Percentiles rank a stretch among this genome's conserved stretches.
Conservation (phyloP, 2,329 filamentous ascomycete genomes). For the Trichoderma sp. region DNA sequence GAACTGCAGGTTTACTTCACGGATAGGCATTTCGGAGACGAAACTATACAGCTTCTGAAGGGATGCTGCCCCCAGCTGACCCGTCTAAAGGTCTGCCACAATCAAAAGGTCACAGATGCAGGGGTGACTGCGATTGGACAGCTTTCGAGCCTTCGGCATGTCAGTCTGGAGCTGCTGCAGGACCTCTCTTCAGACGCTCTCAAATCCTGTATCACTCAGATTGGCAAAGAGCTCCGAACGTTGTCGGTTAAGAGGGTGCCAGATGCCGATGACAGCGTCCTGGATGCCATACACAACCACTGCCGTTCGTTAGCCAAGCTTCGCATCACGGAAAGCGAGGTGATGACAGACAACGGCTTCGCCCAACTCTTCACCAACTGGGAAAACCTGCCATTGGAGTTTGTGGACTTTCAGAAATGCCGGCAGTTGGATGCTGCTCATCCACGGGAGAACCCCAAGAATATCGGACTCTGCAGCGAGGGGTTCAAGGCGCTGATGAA, state of each 20-base stretch:
- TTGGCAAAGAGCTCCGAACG: conserved; percentile 71
- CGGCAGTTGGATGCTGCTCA: conserved; percentile 73
- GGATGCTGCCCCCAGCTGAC: conserved; percentile 67
- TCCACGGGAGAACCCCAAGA: conserved; percentile 65
- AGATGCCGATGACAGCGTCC: conserved; percentile 67
- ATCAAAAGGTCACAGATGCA: conserved; percentile 69
- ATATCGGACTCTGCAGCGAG: conserved; percentile 71
- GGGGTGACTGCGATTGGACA: conserved; percentile 67
- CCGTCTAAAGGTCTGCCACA: conserved; percentile 79
- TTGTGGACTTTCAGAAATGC: conserved; percentile 75
- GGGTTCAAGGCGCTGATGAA: conserved; percentile 82
- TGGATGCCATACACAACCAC: conserved; percentile 69
- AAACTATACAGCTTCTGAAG: conserved; percentile 64
- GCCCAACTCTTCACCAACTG: conserved; percentile 72
- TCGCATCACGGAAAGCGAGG: conserved; percentile 75
- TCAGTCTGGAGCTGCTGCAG: conserved; percentile 70
- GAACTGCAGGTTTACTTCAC: conserved; percentile 79
- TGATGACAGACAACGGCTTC: conserved; percentile 75
- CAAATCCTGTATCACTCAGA: conserved; percentile 59
- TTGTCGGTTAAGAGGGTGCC: conserved; percentile 74
- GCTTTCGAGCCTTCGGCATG: conserved; percentile 67
- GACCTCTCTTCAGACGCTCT: conserved; percentile 60
- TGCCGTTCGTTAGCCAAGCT: conserved; percentile 74
- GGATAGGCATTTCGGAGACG: conserved; percentile 77
- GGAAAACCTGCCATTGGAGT: conserved; percentile 70